Conservation (phyloP, 2,329 filamentous ascomycete genomes). For the Fusarium sp. region DNA sequence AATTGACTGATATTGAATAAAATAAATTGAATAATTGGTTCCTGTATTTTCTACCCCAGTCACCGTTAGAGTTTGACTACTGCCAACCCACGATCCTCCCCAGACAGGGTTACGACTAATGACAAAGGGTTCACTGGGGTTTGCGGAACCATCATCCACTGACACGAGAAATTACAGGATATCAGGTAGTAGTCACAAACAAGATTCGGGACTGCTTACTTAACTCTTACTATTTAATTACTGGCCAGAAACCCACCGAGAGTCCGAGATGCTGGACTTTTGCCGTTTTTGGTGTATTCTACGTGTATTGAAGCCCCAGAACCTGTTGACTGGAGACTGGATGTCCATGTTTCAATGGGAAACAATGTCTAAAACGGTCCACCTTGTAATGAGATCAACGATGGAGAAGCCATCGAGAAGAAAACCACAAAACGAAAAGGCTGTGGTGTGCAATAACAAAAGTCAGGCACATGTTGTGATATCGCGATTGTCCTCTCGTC, state of each 20-base stretch:
- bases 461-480: constrained; percentile 18
- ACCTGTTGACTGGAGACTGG: not conserved
- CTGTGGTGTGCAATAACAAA: constrained; percentile 18
- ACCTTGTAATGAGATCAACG: constrained; percentile 3
- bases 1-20: constrained; percentile 7
- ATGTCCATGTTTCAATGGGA: not conserved
- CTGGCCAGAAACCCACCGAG: not conserved
- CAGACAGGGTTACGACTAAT: constrained; percentile 4
- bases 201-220: constrained; percentile 23
- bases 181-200: constrained; percentile 11
- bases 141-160: constrained; percentile 2
- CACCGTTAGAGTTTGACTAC: constrained; percentile 6
- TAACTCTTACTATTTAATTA: constrained; percentile 2
- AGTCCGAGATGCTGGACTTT: not conserved
- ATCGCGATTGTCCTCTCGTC: constrained; percentile 1
- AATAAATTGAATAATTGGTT: not conserved
- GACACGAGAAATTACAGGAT: constrained; percentile 5
- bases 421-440: not conserved
- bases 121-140: not conserved
- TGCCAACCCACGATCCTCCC: constrained; percentile 4
- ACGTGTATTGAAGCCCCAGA: not conserved
- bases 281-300: not conserved
- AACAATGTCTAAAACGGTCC: constrained; percentile 1
- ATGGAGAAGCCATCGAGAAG: not conserved
- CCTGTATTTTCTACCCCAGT: not conserved